These are phyloP conservation scores for Aquilaria agallochum DNA, from an alignment of 441 rosid species.

Conservation along the genomic window DNA sequence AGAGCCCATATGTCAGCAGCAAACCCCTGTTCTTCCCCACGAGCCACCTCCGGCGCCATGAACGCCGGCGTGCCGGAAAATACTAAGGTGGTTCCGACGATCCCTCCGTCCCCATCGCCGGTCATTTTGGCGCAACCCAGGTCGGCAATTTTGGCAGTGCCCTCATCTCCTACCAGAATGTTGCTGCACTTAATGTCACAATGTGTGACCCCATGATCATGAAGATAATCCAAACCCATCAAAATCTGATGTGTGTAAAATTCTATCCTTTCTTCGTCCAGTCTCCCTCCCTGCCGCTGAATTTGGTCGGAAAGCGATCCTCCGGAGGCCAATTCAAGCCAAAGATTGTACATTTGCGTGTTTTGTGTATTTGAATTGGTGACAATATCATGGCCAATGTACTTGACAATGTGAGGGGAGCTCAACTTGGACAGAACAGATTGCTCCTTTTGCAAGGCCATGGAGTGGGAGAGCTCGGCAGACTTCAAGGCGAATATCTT, in stretches of 20 bases:
- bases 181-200: slow-evolving; percentile 69
- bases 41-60: not conserved
- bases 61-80: slow-evolving; percentile 2
- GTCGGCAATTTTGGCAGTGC: slow-evolving; percentile 7
- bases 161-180: slow-evolving; percentile 12
- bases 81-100: not conserved
- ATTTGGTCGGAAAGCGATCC: slow-evolving; percentile 67
- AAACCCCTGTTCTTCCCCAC: slow-evolving; percentile 15
- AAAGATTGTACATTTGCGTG: slow-evolving; percentile 44
- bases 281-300: slow-evolving; percentile 43
- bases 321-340: slow-evolving; percentile 59
- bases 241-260: slow-evolving; percentile 40
- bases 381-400: slow-evolving; percentile 40
- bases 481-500: slow-evolving; percentile 69
- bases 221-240: slow-evolving; percentile 59
- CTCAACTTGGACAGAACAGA: slow-evolving; percentile 44
- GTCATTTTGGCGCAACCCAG: slow-evolving; percentile 15
- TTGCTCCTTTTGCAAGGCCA: slow-evolving; percentile 51
- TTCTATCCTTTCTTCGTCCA: slow-evolving; percentile 51
- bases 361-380: slow-evolving; percentile 36
- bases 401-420: slow-evolving; percentile 59
- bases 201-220: slow-evolving; percentile 53
- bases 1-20: slow-evolving; percentile 20
- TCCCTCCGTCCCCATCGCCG: not conserved
- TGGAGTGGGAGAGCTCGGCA: slow-evolving; percentile 46